These are phyloP conservation scores for Dissophora globulifera DNA, from an alignment of 192 early-diverging fungal species.

Conservation along the genomic window DNA sequence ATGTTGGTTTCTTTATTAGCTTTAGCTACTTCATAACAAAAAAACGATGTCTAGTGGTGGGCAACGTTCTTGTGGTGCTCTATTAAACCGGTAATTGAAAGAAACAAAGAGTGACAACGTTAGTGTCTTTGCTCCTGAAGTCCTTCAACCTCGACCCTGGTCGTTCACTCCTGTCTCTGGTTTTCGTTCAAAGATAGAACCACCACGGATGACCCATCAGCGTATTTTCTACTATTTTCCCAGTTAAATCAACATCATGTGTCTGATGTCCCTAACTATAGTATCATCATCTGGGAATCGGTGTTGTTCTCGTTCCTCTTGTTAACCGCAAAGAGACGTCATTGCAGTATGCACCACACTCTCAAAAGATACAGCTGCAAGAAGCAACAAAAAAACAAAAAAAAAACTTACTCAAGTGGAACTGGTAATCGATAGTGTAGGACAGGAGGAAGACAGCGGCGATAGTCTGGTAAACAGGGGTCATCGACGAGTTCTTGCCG, in stretches of 20 bases:
- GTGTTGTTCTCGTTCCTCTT: too few species aligned
- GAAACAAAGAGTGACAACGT: not conserved
- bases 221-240: conserved; percentile 24
- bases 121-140: not conserved
- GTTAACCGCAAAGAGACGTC: too few species aligned
- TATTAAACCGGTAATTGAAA: conserved; percentile 13
- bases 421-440: conserved; percentile 80
- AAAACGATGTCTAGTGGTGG: conserved; percentile 72
- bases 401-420: conserved; percentile 75
- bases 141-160: too few species aligned
- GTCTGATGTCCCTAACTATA: conserved; percentile 47
- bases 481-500: conserved; percentile 74
- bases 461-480: conserved; percentile 73
- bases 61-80: conserved; percentile 86
- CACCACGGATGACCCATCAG: conserved; percentile 10
- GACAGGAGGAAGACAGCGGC: conserved; percentile 63
- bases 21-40: not conserved
- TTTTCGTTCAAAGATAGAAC: conserved; percentile 2
- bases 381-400: not conserved
- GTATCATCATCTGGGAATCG: conserved; percentile 39
- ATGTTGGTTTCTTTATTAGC: not conserved
- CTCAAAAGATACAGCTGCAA: too few species aligned
- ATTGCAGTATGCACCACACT: too few species aligned
- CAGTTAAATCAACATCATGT: conserved; percentile 42
- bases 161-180: not conserved